phyloP scores from a whole-genome alignment of 192 early-diverging fungal genomes.

The Dispira simplex region DNA sequence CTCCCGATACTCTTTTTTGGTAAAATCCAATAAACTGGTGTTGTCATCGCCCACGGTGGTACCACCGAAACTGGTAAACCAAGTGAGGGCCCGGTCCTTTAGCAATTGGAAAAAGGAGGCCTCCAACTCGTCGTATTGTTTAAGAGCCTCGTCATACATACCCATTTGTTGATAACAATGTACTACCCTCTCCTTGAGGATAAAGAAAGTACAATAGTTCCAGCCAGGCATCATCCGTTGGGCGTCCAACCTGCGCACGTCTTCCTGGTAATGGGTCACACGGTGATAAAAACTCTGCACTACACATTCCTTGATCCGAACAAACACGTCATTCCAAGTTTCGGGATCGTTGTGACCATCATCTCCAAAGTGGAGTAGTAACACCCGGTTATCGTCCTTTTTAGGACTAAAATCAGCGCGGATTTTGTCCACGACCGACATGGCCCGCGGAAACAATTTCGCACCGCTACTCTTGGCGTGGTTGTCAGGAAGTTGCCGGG shows the following conservation, averaged over 20 bases:
- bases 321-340: slow-evolving; percentile 49
- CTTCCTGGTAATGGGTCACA: slow-evolving; percentile 69
- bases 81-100: slow-evolving; percentile 66
- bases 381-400: slow-evolving; percentile 18
- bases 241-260: slow-evolving; percentile 74
- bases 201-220: slow-evolving; percentile 98
- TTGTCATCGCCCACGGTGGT: slow-evolving; percentile 76
- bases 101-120: slow-evolving; percentile 88
- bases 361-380: slow-evolving; percentile 13
- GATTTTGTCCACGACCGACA: slow-evolving; percentile 69
- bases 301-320: slow-evolving; percentile 59
- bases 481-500: slow-evolving; percentile 33
- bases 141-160: slow-evolving; percentile 72
- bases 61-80: slow-evolving; percentile 90
- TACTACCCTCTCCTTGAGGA: slow-evolving; percentile 84
- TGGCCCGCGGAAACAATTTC: slow-evolving; percentile 37
- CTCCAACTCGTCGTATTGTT: slow-evolving; percentile 96
- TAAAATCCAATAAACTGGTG: slow-evolving; percentile 57
- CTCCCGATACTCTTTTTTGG: slow-evolving; percentile 70
- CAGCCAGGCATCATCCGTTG: slow-evolving; percentile 93
- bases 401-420: slow-evolving; percentile 65
- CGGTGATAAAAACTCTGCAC: slow-evolving; percentile 55
- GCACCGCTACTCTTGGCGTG: slow-evolving; percentile 21
- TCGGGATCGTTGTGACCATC: slow-evolving; percentile 15
- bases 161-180: slow-evolving; percentile 77